Evolutionary conservation across 768 basidiomycete genomes (phyloP).

Genomic region (Rossbeevera mucosa): DNA sequence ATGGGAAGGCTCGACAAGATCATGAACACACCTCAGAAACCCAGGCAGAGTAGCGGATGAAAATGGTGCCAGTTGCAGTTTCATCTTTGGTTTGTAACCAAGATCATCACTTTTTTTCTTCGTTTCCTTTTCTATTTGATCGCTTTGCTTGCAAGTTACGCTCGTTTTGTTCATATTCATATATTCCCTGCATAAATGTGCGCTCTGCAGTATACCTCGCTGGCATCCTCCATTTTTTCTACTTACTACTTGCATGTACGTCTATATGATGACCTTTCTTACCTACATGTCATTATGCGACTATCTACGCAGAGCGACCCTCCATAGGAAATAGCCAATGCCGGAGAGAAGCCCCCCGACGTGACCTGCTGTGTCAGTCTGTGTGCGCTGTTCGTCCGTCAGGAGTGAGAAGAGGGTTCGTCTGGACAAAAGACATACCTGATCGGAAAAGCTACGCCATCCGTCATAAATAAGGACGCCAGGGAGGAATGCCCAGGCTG

Average conservation of each 20-base stretch:
- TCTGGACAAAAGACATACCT: conserved; percentile 22
- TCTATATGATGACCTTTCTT: conserved; percentile 6
- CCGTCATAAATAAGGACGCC: conserved; percentile 46
- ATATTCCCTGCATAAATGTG: conserved; percentile 9
- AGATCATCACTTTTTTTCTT: neutral
- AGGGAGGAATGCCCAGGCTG: conserved; percentile 70
- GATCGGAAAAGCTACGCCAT: conserved; percentile 33
- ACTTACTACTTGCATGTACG: neutral
- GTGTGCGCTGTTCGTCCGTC: conserved; percentile 38
- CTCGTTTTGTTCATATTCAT: conserved; percentile 14
- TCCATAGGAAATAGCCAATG: conserved; percentile 45
- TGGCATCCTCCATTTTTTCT: conserved; percentile 2
- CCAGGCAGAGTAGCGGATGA: conserved; percentile 13
- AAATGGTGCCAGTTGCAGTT: neutral
- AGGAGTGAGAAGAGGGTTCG: neutral
- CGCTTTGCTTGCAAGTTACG: conserved; percentile 4
- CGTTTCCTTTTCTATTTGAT: neutral
- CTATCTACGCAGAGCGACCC: conserved; percentile 27
- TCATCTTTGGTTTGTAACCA: neutral
- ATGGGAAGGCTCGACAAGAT: conserved; percentile 76
- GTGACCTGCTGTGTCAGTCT: conserved; percentile 61
- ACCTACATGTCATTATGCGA: neutral
- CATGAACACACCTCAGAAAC: conserved; percentile 64
- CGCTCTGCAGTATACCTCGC: conserved; percentile 9
- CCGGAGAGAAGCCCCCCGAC: conserved; percentile 65